These are phyloP conservation scores for Fragilariopsis cylindrus DNA, from an alignment of 108 stramenopile genomes.

Conservation along the genomic window DNA sequence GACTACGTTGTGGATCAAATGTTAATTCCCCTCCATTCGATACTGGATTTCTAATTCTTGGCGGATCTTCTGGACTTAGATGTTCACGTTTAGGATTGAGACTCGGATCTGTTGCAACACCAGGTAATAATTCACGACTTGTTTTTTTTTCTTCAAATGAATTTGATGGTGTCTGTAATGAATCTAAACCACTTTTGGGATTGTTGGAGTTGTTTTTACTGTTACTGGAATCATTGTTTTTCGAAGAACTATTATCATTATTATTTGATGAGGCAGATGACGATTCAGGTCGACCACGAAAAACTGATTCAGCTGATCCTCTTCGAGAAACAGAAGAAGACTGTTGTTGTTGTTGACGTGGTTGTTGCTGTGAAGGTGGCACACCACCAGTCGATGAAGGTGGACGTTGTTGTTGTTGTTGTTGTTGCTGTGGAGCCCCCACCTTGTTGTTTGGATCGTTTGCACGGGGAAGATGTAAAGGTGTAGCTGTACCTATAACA, in stretches of 20 bases:
- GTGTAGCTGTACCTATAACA: slow-evolving; percentile 73
- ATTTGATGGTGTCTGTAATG: slow-evolving; percentile 47
- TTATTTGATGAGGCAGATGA: slow-evolving; percentile 2
- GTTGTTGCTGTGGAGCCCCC: neutral
- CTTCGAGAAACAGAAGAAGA: slow-evolving; percentile 2
- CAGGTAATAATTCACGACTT: neutral
- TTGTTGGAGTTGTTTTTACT: slow-evolving; percentile 20
- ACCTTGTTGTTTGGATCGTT: slow-evolving; percentile 11
- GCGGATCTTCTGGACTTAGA: slow-evolving; percentile 49
- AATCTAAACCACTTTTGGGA: slow-evolving; percentile 45
- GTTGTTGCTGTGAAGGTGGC: slow-evolving; percentile 1
- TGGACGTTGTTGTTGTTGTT: neutral
- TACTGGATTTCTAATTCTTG: slow-evolving; percentile 36
- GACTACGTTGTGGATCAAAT: slow-evolving; percentile 57
- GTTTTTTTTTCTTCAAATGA: slow-evolving; percentile 54
- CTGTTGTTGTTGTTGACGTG: slow-evolving; percentile 7
- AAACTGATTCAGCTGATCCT: slow-evolving; percentile 37
- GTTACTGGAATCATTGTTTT: neutral
- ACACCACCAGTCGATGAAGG: too few relatives aligned
- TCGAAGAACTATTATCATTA: neutral
- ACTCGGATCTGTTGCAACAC: slow-evolving; percentile 8
- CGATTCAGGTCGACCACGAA: slow-evolving; percentile 43
- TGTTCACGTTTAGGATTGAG: neutral
- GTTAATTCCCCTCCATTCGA: slow-evolving; percentile 6
- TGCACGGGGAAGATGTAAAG: slow-evolving; percentile 72